Evolutionary conservation across 768 basidiomycete species (phyloP).

Genomic region (Dioszegia crocea): DNA sequence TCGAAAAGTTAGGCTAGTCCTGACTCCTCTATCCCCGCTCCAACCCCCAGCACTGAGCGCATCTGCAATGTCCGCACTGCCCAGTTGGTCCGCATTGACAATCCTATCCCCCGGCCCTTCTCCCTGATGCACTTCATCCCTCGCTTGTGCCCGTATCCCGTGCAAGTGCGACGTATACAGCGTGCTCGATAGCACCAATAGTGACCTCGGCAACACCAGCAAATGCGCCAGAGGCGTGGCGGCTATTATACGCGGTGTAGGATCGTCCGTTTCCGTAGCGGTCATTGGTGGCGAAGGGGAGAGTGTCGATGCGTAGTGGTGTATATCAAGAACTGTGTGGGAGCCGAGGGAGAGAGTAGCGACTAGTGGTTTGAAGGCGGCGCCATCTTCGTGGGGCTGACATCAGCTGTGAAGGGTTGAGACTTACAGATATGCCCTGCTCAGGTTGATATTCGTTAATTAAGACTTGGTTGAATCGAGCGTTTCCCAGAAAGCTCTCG

Average conservation of each 20-base stretch:
- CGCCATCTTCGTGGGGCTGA: slow-evolving; percentile 89
- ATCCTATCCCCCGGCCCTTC: slow-evolving; percentile 49
- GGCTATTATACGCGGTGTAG: slow-evolving; percentile 53
- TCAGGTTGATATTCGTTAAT: slow-evolving; percentile 87
- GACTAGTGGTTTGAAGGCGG: slow-evolving; percentile 78
- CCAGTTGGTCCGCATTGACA: slow-evolving; percentile 61
- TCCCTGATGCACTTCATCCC: slow-evolving; percentile 24
- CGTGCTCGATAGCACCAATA: slow-evolving; percentile 66
- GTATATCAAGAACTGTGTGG: slow-evolving; percentile 78
- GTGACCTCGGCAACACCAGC: slow-evolving; percentile 77
- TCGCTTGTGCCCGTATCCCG: slow-evolving; percentile 61
- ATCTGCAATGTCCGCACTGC: slow-evolving; percentile 50
- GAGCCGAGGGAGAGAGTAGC: slow-evolving; percentile 85
- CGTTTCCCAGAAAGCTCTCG: slow-evolving; percentile 53
- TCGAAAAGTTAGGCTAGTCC: slow-evolving; percentile 82
- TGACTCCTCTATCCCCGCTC: slow-evolving; percentile 53
- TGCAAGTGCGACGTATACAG: slow-evolving; percentile 74
- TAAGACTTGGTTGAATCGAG: slow-evolving; percentile 71
- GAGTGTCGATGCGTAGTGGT: slow-evolving; percentile 56
- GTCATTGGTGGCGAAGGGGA: slow-evolving; percentile 40
- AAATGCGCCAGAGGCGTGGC: slow-evolving; percentile 65
- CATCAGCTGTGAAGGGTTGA: neutral
- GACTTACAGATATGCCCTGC: slow-evolving; percentile 83
- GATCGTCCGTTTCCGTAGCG: slow-evolving; percentile 38
- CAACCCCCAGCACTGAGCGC: slow-evolving; percentile 56